A percentile compares a stretch with the other conserved stretches of the same genome.
Evolutionary conservation across 1,139 yeast genomes (phyloP).

Genomic region (Hanseniaspora sp.): DNA sequence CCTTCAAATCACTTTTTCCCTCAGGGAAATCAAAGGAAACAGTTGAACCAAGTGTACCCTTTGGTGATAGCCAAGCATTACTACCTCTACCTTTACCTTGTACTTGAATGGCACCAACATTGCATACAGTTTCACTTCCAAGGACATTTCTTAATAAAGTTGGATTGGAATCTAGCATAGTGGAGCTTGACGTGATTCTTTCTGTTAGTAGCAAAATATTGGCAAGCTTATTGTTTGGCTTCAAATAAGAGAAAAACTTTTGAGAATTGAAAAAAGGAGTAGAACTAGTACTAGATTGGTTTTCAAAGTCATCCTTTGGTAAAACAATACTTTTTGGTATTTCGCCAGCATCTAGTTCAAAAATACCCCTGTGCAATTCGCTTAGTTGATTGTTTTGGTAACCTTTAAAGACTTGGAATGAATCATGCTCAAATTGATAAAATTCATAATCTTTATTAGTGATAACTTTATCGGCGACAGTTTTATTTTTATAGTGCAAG

Average conservation of each 20-base stretch:
- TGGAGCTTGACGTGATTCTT: conserved; percentile 78
- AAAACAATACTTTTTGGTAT: conserved; percentile 43
- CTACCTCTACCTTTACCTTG: conserved; percentile 93
- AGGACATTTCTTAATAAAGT: conserved; percentile 34
- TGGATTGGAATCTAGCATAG: conserved; percentile 65
- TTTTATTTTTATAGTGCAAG: conserved; percentile 30
- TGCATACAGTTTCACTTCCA: conserved; percentile 20
- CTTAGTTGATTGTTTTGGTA: conserved; percentile 23
- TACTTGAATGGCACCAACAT: conserved; percentile 68
- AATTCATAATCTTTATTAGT: conserved; percentile 16
- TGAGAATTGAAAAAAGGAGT: conserved; percentile 67
- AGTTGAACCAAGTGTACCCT: conserved; percentile 80
- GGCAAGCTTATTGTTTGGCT: conserved; percentile 43
- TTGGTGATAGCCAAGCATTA: conserved; percentile 89
- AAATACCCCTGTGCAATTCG: conserved; percentile 25
- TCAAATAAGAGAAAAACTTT: conserved; percentile 43
- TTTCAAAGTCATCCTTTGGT: conserved; percentile 28
- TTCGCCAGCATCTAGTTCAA: conserved; percentile 41
- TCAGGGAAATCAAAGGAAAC: conserved; percentile 40
- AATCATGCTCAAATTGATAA: conserved; percentile 24
- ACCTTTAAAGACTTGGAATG: conserved; percentile 27
- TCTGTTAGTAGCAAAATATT: conserved; percentile 64
- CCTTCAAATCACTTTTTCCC: conserved; percentile 32
- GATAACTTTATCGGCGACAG: conserved; percentile 33
- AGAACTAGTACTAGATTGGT: conserved; percentile 22